Conservation (phyloP, 1,284 basidiomycete species). For the Uromyces viciae-fabae region DNA sequence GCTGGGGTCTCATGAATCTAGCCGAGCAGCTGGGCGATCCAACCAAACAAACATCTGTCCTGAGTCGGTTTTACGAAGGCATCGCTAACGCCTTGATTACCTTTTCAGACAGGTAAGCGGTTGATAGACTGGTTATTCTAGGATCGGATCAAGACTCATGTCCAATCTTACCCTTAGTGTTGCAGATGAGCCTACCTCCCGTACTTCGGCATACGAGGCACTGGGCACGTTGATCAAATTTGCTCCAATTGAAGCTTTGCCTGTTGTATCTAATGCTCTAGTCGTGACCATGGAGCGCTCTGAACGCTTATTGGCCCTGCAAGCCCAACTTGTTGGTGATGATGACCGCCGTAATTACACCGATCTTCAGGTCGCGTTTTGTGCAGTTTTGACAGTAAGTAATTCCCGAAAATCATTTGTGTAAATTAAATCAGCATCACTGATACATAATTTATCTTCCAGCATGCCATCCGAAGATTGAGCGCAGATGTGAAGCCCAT, state of each 20-base stretch:
- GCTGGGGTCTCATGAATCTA: constrained; percentile 94
- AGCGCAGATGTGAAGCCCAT: constrained; percentile 78
- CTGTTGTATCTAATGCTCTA: constrained; percentile 76
- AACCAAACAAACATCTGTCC: constrained; percentile 61
- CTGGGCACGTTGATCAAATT: constrained; percentile 80
- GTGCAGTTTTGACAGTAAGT: constrained; percentile 78
- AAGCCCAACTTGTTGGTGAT: constrained; percentile 87
- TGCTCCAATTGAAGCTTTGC: constrained; percentile 73
- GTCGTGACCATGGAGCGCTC: constrained; percentile 79
- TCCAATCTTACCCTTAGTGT: too few relatives aligned
- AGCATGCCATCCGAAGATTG: constrained; percentile 81
- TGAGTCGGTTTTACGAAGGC: constrained; percentile 85
- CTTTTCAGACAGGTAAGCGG: constrained; percentile 73
- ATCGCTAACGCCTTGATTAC: constrained; percentile 75
- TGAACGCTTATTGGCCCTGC: constrained; percentile 78
- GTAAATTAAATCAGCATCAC: too few relatives aligned
- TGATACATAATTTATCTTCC: constrained; percentile 41
- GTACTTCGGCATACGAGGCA: constrained; percentile 94
- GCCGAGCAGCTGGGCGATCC: constrained; percentile 72
- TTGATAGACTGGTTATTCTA: too few relatives aligned
- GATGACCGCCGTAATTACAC: constrained; percentile 99
- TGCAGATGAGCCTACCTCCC: constrained; percentile 84
- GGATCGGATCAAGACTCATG: too few relatives aligned
- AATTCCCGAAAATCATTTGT: too few relatives aligned
- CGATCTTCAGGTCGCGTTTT: constrained; percentile 93